Base-by-base conservation (phyloP, 1,139 yeast genomes). In the Geotrichum australiense region DNA sequence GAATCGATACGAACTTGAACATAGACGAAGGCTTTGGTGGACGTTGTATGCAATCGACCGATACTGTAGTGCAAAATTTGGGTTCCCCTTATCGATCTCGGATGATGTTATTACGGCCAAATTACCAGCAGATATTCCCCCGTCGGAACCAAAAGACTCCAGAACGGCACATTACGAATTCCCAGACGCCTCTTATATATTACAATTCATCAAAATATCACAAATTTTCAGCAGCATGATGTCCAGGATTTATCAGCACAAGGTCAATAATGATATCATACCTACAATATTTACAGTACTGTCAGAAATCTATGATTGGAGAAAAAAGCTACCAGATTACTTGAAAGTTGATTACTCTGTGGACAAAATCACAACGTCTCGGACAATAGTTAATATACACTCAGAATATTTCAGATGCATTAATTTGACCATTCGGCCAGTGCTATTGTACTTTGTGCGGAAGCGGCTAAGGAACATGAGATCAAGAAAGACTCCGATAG, bases 1-100 rank as follows among this genome's bases (percentile, higher is more conserved):
- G 7, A 37, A 44, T 4, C 41, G 41, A 6, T 40, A 46, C 16
- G 55, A 53, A 32, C 42, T 52, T n/a, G 95, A 85, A 52, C 94
- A 85, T 58, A 66, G 93, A 50, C 68, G 94, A 55, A 66, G 95
- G 51, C 64, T 85, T 16, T 85, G 94, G 91, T 85, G 95, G 95
- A 83, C 94, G 0, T 89, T 84, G 8, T 84, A 83, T 61, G 83
- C 83, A 84, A 80, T 80, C 55, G 95, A 85, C 62, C 64, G 94
- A 58, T 84, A 84, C 86, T 64, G 84, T 35, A 79, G 87, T 15
- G 80, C 93, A 10, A 85, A 85, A 55, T 89, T 91, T 1, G 95
- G 95, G 0, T 65, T 84, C 28, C 94, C 95, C 0, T 61, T 83
- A 34, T 78, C 89, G 43, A 71, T 84, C 50, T 78, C 85, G 1